These are phyloP conservation scores for Alternaria burnsii DNA, from an alignment of 2,329 filamentous ascomycete species.

Conservation along the genomic window DNA sequence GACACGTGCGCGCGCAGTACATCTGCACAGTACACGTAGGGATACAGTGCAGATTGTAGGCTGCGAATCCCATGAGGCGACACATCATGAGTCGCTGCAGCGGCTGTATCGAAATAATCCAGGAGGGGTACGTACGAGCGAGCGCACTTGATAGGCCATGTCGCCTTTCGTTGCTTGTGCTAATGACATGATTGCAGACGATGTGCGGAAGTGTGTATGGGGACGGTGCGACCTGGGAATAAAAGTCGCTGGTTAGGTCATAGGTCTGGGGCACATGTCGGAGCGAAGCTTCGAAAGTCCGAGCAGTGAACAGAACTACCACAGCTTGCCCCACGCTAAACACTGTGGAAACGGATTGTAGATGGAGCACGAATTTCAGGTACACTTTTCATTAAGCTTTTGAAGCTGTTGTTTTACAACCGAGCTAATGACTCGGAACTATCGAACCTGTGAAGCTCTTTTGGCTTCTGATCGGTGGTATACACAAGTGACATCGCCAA, in stretches of 20 bases:
- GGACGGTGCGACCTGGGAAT: conserved; percentile 47
- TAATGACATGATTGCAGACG: conserved; percentile 43
- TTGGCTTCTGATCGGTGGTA: background rate
- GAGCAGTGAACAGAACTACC: conserved; percentile 22
- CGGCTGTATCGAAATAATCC: background rate
- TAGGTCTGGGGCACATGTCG: conserved; percentile 33
- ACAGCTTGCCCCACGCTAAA: background rate
- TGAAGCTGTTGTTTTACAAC: background rate
- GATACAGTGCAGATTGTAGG: background rate
- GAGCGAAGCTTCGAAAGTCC: conserved; percentile 43
- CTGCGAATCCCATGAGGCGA: background rate
- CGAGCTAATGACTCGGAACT: background rate
- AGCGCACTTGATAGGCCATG: conserved; percentile 51
- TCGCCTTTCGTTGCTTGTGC: conserved; percentile 47
- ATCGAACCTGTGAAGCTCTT: background rate
- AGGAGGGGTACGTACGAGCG: conserved; percentile 44
- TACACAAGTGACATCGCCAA: conserved; percentile 7
- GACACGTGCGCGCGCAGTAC: background rate
- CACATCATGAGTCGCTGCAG: background rate
- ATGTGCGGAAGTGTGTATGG: conserved; percentile 8
- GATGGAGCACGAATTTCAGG: background rate
- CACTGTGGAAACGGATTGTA: background rate
- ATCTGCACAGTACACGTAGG: background rate
- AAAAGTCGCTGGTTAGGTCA: conserved; percentile 46
- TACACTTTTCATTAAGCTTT: background rate